These are phyloP conservation scores for Euptelea pleiosperma DNA, from an alignment of 164 flowering plant genomes.

Conservation along the genomic window DNA sequence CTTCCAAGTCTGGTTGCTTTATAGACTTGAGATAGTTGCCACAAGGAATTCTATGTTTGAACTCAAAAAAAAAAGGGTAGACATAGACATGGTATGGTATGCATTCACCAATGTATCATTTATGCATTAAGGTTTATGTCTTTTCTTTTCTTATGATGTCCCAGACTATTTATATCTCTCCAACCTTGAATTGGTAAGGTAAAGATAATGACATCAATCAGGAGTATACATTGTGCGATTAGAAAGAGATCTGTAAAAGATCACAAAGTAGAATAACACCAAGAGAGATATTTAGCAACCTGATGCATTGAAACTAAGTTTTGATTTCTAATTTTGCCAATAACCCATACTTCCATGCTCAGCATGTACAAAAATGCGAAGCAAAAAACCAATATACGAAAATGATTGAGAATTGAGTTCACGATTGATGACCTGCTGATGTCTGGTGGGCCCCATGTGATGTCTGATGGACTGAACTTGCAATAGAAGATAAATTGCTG, in stretches of 20 bases:
- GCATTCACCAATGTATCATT: no score
- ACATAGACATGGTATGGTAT: neutral
- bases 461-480: conserved; percentile 69
- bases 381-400: neutral
- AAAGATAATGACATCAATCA: neutral
- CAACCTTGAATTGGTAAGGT: neutral
- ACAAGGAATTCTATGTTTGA: no score
- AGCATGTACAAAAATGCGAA: neutral
- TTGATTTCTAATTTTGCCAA: no score
- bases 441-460: conserved; percentile 49
- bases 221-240: neutral
- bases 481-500: conserved; percentile 75
- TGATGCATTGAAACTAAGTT: no score
- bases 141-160: no score
- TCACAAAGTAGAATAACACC: neutral
- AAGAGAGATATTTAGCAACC: neutral
- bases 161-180: neutral
- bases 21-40: no score
- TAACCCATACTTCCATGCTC: neutral
- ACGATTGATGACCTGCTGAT: conserved; percentile 48
- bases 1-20: no score
- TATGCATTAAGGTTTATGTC: no score
- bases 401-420: neutral
- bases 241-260: neutral
- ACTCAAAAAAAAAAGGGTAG: no score